These are phyloP conservation scores for Magnusiomyces tetraspermus DNA, from an alignment of 1,139 yeast genomes.

Conservation along the genomic window DNA sequence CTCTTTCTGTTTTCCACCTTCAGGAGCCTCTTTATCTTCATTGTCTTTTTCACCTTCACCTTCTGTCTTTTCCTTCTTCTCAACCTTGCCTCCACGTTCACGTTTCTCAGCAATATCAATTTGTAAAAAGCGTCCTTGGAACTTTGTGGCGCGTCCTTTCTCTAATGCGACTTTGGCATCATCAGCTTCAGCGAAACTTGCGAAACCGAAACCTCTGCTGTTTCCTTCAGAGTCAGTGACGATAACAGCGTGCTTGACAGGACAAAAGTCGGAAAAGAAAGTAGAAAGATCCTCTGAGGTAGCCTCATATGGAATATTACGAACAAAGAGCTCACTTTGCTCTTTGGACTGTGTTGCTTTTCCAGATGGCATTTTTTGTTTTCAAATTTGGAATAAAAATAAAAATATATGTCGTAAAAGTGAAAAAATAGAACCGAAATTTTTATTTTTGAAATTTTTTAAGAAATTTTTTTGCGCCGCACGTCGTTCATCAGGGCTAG, in stretches of 20 bases:
- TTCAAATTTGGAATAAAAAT: too few relatives aligned
- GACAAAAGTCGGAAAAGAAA: constrained; percentile 83
- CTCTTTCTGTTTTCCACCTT: constrained; percentile 7
- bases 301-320: constrained; percentile 72
- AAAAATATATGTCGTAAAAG: too few relatives aligned
- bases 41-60: constrained; percentile 18
- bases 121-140: constrained; percentile 57
- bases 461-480: background rate
- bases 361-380: background rate
- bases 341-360: constrained; percentile 9
- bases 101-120: constrained; percentile 90
- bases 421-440: too few relatives aligned
- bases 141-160: constrained; percentile 54
- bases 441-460: background rate
- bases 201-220: constrained; percentile 94
- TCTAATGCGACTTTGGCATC: constrained; percentile 73
- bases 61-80: constrained; percentile 19
- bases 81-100: constrained; percentile 46
- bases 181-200: constrained; percentile 74
- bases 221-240: constrained; percentile 61
- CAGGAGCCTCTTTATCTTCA: constrained; percentile 16
- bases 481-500: background rate
- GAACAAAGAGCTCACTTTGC: constrained; percentile 50
- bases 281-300: constrained; percentile 73
- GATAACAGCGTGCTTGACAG: constrained; percentile 89